Base-by-base conservation (phyloP, 768 basidiomycete species). In the Tulasnella sp. region DNA sequence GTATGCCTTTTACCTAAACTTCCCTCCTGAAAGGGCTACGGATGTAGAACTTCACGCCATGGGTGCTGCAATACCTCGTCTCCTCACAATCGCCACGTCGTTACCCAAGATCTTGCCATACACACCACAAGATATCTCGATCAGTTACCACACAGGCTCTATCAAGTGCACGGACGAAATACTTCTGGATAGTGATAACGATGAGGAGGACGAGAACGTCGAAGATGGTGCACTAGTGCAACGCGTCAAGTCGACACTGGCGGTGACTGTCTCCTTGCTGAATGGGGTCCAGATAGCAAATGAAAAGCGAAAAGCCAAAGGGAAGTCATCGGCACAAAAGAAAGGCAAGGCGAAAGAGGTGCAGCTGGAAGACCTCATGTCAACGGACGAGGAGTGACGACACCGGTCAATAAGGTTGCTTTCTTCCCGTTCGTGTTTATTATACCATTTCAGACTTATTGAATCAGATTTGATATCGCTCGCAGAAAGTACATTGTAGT, bases 21-120 rank as follows among this genome's bases (percentile, higher is more conserved):
- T n/a, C n/a, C n/a, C n/a, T n/a, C n/a, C n/a, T n/a, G n/a, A n/a
- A n/a, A n/a, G n/a, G n/a, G n/a, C n/a, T n/a, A n/a, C n/a, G n/a
- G n/a, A n/a, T n/a, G n/a, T n/a, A n/a, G n/a, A n/a, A n/a, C n/a
- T n/a, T n/a, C n/a, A n/a, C n/a, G n/a, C n/a, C n/a, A n/a, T n/a
- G n/a, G n/a, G n/a, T n/a, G 90, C 90, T 4, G 88, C 91, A 1
- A 91, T 93, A 57, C 88, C 90, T 2, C 82, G 82, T 63, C 78
- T 89, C 21, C 69, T 84, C 27, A 79, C 80, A 45, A 74, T 94
- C 12, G 70, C 77, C 11, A 75, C 82, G 4, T 82, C 86, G 19
- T 73, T 92, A 27, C 85, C 87, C 0, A 73, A 76, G 2, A 80
- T 83, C 46, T 73, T 93, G 9, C 86, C 87, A 0, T 86, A 78